Evolutionary conservation across 192 early-diverging fungal genomes (phyloP).

Genomic region (Coemansia sp.): DNA sequence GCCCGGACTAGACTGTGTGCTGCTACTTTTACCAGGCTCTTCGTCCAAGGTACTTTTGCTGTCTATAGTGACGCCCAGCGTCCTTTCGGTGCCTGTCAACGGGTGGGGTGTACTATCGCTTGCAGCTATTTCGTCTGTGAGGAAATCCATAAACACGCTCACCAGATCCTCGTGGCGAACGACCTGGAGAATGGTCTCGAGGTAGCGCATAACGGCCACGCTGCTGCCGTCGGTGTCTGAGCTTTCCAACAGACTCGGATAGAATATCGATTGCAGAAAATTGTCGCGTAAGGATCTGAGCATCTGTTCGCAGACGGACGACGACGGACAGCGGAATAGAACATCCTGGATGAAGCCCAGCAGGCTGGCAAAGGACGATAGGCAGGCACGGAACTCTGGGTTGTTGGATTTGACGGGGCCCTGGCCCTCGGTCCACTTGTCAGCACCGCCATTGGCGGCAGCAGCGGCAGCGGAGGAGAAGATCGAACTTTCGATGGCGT

Average conservation of each 20-base stretch:
- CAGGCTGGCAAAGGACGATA: conserved; percentile 34
- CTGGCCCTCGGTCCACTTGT: conserved; percentile 72
- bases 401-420: conserved; percentile 64
- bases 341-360: conserved; percentile 46
- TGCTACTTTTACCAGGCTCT: not conserved
- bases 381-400: conserved; percentile 45
- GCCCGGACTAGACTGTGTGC: conserved; percentile 5
- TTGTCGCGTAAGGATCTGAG: conserved; percentile 68
- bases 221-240: conserved; percentile 92
- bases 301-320: conserved; percentile 51
- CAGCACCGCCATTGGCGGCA: conserved; percentile 61
- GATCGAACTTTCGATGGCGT: conserved; percentile 52
- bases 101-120: conserved; percentile 32
- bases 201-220: conserved; percentile 85
- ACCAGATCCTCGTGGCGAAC: conserved; percentile 75
- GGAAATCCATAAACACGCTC: conserved; percentile 71
- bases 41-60: not conserved
- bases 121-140: conserved; percentile 65
- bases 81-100: not conserved
- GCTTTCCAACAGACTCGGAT: conserved; percentile 80
- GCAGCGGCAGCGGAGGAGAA: conserved; percentile 68
- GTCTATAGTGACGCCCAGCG: not conserved
- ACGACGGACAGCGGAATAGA: conserved; percentile 46
- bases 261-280: conserved; percentile 85
- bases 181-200: conserved; percentile 77